A percentile compares a stretch with the other conserved stretches of the same genome.
Evolutionary conservation across 1,284 basidiomycete species (phyloP).

Genomic region (Puccinia sorghi): DNA sequence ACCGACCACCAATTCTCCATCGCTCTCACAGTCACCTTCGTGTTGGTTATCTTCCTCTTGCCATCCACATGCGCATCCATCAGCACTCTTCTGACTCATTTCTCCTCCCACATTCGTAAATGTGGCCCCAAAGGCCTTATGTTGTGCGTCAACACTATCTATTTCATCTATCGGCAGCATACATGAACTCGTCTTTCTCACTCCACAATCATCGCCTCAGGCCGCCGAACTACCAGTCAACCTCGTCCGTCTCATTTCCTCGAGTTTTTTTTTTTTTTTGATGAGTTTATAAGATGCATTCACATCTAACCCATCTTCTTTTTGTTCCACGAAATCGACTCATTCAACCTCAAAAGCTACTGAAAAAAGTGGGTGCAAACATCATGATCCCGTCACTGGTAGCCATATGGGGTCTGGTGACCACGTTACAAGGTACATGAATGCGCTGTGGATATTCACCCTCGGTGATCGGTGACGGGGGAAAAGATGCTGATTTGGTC

Average conservation of each 20-base stretch:
- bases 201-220: neutral
- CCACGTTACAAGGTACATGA: constrained; percentile 37
- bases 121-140: constrained; percentile 26
- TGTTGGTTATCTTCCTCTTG: constrained; percentile 4
- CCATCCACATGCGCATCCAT: neutral
- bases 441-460: no score
- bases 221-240: constrained; percentile 40
- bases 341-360: constrained; percentile 9
- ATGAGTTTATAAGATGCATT: neutral
- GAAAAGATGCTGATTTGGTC: no score
- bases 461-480: no score
- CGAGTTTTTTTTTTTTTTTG: neutral
- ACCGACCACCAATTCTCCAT: constrained; percentile 41
- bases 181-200: neutral
- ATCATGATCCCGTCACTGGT: constrained; percentile 37
- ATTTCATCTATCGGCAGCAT: neutral
- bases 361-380: constrained; percentile 40
- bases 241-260: constrained; percentile 22
- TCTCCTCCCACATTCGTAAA: neutral
- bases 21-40: constrained; percentile 42
- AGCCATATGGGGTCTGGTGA: constrained; percentile 37
- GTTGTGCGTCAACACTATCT: constrained; percentile 11
- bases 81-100: neutral
- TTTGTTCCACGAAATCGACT: neutral
- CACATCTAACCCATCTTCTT: neutral